Percentiles rank a stretch among this genome's conserved stretches.
These are phyloP conservation scores for Scleroderma bovista DNA, from an alignment of 768 basidiomycete genomes.

Conservation along the genomic window DNA sequence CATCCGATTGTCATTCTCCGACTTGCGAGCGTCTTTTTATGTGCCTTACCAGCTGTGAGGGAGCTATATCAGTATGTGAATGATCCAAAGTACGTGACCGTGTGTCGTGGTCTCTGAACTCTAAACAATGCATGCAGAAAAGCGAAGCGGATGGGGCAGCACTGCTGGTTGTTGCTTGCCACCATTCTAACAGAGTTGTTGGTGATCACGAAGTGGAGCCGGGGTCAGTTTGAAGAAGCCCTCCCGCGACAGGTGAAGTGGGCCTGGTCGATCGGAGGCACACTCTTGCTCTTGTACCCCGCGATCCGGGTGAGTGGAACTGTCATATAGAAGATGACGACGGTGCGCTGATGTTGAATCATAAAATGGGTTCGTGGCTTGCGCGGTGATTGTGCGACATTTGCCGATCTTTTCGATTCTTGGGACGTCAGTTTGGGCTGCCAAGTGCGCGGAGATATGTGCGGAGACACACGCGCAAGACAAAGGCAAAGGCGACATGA, in stretches of 20 bases:
- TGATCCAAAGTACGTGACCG: constrained; percentile 58
- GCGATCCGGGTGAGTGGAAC: constrained; percentile 48
- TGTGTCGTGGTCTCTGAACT: background rate
- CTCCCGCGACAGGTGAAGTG: constrained; percentile 57
- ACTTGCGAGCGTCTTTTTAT: constrained; percentile 74
- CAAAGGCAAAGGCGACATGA: constrained; percentile 27
- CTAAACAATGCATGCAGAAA: constrained; percentile 39
- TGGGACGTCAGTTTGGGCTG: constrained; percentile 51
- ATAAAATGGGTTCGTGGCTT: too few species aligned
- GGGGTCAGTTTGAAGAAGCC: constrained; percentile 61
- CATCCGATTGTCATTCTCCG: constrained; percentile 76
- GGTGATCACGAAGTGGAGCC: constrained; percentile 78
- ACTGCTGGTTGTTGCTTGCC: constrained; percentile 81
- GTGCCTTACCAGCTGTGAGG: constrained; percentile 80
- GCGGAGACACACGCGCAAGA: constrained; percentile 27
- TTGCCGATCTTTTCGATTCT: background rate
- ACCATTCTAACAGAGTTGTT: constrained; percentile 81
- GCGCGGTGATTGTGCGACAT: background rate
- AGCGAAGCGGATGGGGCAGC: constrained; percentile 86
- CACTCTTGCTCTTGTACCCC: constrained; percentile 66
- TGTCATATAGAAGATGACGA: too few species aligned
- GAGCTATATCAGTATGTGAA: constrained; percentile 83
- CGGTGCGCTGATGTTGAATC: background rate
- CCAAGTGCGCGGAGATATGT: constrained; percentile 53
- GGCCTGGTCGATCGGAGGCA: constrained; percentile 59